Evolutionary conservation across 768 basidiomycete species (phyloP), one percentile per base, ranked within the genome.

Genomic region (Mycena belliarum): DNA sequence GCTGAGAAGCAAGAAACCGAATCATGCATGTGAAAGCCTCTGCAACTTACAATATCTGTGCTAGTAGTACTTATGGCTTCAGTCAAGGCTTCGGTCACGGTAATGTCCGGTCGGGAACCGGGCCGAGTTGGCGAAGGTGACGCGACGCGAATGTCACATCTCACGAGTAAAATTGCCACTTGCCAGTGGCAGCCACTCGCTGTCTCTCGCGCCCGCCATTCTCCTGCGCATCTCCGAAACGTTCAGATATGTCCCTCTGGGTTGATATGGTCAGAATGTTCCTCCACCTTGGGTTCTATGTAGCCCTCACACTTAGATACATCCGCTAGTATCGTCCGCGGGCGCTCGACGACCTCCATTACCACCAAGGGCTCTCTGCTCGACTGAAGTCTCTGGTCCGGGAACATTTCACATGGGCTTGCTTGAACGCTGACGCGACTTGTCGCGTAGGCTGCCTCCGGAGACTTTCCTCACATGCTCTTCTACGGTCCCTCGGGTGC

Each of bases 401-500:
- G 52, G 7, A 21, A 23, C 25, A 44, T 29, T 6, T 21, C 21
- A 20, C 18, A 11, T 49, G 26, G 3, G 28, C 11, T 26, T 2
- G 14, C 48, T 21, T 41, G 47, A 24, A 6, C 1, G 18, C n/a
- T 49, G 29, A 58, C 37, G 23, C 57, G 43, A 55, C 4, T 33
- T 1, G 3, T 6, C 7, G 25, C n/a, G 10, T 67, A 94, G 92
- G 88, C 95, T 0, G 82, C 86, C 1, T 88, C 92, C 1, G 92
- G 93, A 1, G 95, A 98, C 77, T 98, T 99, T 69, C 96, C 96
- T 9, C 96, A 99, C 70, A 87, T 97, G 77, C 83, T 99, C 2
- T 96, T 98, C 76, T 99, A 98, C 68, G 96, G 96, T 0, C 96
- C 96, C 10, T 92, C 92, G 5, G 96, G 96, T 21, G 94, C 96